Evolutionary conservation across 1,284 basidiomycete species (phyloP), one percentile per base, ranked within the genome.

Genomic region (Lentinula novae-zelandiae): DNA sequence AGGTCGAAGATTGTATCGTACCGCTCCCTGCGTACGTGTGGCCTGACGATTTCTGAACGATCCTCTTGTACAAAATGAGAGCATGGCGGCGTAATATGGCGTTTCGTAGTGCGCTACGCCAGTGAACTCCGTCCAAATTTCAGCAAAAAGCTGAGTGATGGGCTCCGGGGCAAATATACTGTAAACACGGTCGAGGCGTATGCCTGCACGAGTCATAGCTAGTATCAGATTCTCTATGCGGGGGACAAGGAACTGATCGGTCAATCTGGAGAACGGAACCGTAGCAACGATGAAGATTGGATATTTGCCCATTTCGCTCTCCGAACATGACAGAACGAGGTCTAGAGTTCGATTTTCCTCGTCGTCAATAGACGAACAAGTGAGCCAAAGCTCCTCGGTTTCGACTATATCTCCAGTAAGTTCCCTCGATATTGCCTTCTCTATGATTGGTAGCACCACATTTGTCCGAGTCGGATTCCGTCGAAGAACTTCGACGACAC

Each of bases 81-180:
- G 77, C 55, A 75, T 82, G 0, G 88, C 85, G 20, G 79, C 78
- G 65, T 91, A 90, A 68, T 89, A 91, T 0, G 80, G 79, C 1
- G 77, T 69, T 2, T 55, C 17, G n/a, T 76, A 68, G 20, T 69
- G 58, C 2, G 65, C 60, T 34, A 84, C 74, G 0, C 75, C 73
- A 1, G 82, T 82, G 12, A 68, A 61, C 15, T 65, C 57, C n/a
- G 73, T 73, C 86, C 82, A 90, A 8, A 75, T 63, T 3, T 69
- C 46, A 5, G 78, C 75, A 65, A 92, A 89, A 1, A 68, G 65
- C 9, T 66, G 51, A 1, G 83, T 72, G n/a, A 90, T 72, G 2
- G 68, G 64, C 7, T 83, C 76, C 1, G 78, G 74, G 1, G 85
- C 82, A 66, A 90, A 91, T 7, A 90, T 76, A 1, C 89, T 89